Base-by-base conservation (phyloP, 2,329 filamentous ascomycete genomes). In the Sporothrix humicola region DNA sequence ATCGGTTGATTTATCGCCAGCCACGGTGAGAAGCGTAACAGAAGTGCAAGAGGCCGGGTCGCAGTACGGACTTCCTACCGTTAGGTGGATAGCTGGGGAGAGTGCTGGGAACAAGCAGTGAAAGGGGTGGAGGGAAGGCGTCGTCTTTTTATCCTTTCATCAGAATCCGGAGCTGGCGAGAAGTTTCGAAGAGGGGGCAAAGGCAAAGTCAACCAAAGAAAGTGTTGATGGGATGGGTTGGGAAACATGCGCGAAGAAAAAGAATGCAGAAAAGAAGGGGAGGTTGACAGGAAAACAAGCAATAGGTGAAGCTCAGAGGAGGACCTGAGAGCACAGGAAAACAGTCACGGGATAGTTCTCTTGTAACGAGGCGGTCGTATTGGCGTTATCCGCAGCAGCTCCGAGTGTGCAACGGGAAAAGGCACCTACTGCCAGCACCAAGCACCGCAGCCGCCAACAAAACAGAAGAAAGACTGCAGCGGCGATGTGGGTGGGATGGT, bases 311-410 rank as follows among this genome's bases (percentile, higher is more conserved):
- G 31, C 31, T 37, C 31, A 37, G 7, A 37, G 3, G 31, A 37
- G 31, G 31, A 37, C 31, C 31, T 37, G 20, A 52, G 48, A 48
- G 56, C 65, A 69, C 63, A 59, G 56, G 56, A 52, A 31, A 15
- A 44, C 72, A 48, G 72, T 70, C 72, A 73, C 66, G 72, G 46
- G 72, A 63, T 46, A 69, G 61, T 42, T 72, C 46, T 63, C n/a
- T 59, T 59, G 17, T 13, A 20, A 58, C 52, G 48, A 50, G 37
- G 54, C 31, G 54, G 31, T 46, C 52, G 48, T 23, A 44, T 17
- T 48, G n/a, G 46, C 26, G 23, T 68, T 68, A 63, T 46, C 66
- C 44, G 50, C 54, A 50, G 20, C 50, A 54, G 58, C n/a, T n/a
- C 48, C 72, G 58, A 58, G 52, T 52, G 73, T 74, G 69, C 54